Base-by-base conservation (phyloP, 352 stramenopile genomes). In the Aphanomyces invadans region DNA sequence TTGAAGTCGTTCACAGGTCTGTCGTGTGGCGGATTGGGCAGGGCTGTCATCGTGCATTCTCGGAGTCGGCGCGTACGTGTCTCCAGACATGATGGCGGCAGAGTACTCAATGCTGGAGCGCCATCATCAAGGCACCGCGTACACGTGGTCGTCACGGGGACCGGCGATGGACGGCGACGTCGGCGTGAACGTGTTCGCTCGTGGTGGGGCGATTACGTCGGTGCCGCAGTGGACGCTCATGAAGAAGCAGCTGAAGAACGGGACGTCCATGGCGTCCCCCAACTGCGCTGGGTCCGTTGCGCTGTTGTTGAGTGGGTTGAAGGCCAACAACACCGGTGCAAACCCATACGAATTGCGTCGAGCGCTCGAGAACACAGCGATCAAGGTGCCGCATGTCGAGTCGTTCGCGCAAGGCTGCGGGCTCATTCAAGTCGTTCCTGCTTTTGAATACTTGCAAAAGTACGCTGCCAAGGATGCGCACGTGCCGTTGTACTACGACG, bases 171-270 rank as follows among this genome's bases (percentile, higher is more conserved):
- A 99, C 75, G 95, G 95, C 5, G 82, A 87, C 51, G 45, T 90
- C 42, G 94, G 95, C 26, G 91, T 98, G 21, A 87, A 89, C 69
- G 79, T 99, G 31, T 93, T 80, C 55, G 95, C 95, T 1, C 96
- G 95, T 0, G 96, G 96, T 4, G 95, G 92, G 53, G 96, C 96
- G 4, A 97, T 98, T 70, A 83, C 95, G 4, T 79, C 81, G 0
- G 90, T 99, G 36, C 94, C 95, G 2, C 95, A 97, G 68, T 98
- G 92, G 88, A 97, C 88, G 48, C 78, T 98, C 15, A 95, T 96
- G 79, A 96, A 96, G 71, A 96, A 95, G 70, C 84, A 96, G 73
- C 85, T 98, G 33, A 98, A 98, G 89, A 98, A 98, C 72, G 96
- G 96, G 31, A 99, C 96, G 33, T 97, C 86, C 59, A 99, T 99